Conservation (phyloP, 768 basidiomycete species). For the Coprinellus micaceus region DNA sequence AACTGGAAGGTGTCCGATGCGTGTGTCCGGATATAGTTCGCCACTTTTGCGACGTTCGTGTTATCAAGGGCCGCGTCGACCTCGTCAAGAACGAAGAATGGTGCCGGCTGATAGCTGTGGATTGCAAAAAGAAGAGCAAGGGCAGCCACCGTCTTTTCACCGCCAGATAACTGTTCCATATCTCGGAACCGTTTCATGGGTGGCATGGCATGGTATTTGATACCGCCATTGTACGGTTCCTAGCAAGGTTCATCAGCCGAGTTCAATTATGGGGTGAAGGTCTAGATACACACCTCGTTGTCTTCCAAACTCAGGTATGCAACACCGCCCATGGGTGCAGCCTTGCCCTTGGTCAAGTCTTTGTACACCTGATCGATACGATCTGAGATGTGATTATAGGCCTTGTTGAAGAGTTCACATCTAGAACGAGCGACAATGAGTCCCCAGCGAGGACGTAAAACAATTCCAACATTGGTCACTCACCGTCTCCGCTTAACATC, state of each 20-base stretch:
- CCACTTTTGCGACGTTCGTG: slow-evolving; percentile 96
- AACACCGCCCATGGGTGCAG: slow-evolving; percentile 91
- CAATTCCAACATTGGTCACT: slow-evolving; percentile 11
- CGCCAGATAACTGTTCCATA: slow-evolving; percentile 98
- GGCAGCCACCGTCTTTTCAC: slow-evolving; percentile 97
- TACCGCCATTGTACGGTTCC: slow-evolving; percentile 46
- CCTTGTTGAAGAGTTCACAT: slow-evolving; percentile 88
- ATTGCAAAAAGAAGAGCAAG: slow-evolving; percentile 96
- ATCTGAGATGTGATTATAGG: slow-evolving; percentile 94
- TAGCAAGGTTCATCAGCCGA: slow-evolving; percentile 5
- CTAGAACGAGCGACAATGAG: slow-evolving; percentile 20
- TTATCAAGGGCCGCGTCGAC: slow-evolving; percentile 97
- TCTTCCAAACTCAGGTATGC: slow-evolving; percentile 96
- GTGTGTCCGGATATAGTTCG: slow-evolving; percentile 85
- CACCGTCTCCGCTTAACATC: slow-evolving; percentile 81
- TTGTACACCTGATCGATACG: slow-evolving; percentile 96
- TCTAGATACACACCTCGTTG: slow-evolving; percentile 59
- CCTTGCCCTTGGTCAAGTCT: slow-evolving; percentile 93
- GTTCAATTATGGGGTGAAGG: neutral
- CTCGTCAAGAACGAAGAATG: slow-evolving; percentile 98
- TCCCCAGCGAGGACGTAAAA: neutral
- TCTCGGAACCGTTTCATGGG: slow-evolving; percentile 99
- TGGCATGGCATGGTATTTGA: slow-evolving; percentile 99
- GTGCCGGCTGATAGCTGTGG: slow-evolving; percentile 95
- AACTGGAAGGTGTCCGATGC: slow-evolving; percentile 89